Base-by-base conservation (phyloP, 352 stramenopile species). In the Globisporangium cystogenes region DNA sequence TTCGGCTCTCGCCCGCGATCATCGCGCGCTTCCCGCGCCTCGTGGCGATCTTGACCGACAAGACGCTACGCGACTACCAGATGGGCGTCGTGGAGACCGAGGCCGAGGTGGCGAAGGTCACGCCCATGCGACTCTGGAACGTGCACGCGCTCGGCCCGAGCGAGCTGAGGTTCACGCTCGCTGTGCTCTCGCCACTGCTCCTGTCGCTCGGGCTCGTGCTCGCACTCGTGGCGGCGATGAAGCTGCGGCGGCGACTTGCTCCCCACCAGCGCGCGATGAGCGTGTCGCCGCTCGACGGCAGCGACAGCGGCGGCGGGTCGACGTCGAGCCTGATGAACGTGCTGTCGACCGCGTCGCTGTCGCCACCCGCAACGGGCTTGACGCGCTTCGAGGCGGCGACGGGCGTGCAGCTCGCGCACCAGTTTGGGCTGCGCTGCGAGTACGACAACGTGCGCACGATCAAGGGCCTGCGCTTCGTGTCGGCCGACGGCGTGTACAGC, bases 111-210 rank as follows among this genome's bases (percentile, higher is more conserved):
- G 37, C 51, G 16, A 40, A 49, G 39, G 37, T 40, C 23, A 59
- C 53, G 43, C 42, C 52, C 20, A 52, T 59, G 53, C 53, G 53
- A 36, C 45, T 59, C 42, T 59, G 42, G 53, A 59, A 45, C 23
- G 15, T 24, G 36, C 53, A 52, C 24, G 16, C n/a, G 20, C 41
- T 49, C 26, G 40, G 51, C 20, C 21, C 39, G 3, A 33, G 4
- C 14, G 51, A 56, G 27, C 2, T 21, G 14, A 0, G 10, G 23
- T 56, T 56, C 51, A 55, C n/a, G 24, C 12, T 47, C 24, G 37
- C 49, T 29, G 49, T 14, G 18, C 33, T 47, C 16, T n/a, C 40
- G 27, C 49, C 49, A 12, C 37, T 55, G 14, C 37, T 55, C 10
- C 12, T 56, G 40, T 56, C 51, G 15, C 37, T 55, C 15, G 37